Evolutionary conservation across 345 rosid species (phyloP).

Genomic region (Sisymbrium altissimum): DNA sequence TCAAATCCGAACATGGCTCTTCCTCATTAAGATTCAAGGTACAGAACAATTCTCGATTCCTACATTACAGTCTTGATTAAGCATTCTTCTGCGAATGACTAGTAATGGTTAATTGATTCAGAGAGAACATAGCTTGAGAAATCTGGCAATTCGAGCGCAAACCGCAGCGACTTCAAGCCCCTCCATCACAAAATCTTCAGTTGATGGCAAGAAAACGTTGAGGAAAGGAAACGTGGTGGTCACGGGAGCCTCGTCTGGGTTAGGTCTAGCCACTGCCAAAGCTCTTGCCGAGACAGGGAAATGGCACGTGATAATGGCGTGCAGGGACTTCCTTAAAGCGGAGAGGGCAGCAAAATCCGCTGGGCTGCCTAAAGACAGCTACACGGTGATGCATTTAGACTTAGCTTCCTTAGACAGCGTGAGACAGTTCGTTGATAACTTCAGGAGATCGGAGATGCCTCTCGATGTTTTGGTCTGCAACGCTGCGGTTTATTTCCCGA

Average conservation of each 20-base stretch:
- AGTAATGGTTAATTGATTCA: background rate
- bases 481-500: slow-evolving; percentile 94
- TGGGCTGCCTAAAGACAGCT: slow-evolving; percentile 77
- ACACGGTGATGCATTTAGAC: slow-evolving; percentile 88
- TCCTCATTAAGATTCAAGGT: slow-evolving; percentile 71
- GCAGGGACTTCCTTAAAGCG: slow-evolving; percentile 53
- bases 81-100: background rate
- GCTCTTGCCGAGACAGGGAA: slow-evolving; percentile 87
- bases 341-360: slow-evolving; percentile 30
- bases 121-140: slow-evolving; percentile 54
- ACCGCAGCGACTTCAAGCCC: slow-evolving; percentile 60
- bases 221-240: slow-evolving; percentile 74
- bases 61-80: background rate
- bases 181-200: slow-evolving; percentile 39
- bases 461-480: slow-evolving; percentile 94
- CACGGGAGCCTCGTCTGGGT: slow-evolving; percentile 92
- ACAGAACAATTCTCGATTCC: background rate
- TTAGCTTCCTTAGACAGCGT: slow-evolving; percentile 90
- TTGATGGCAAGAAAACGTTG: slow-evolving; percentile 72
- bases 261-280: slow-evolving; percentile 90
- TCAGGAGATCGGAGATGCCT: slow-evolving; percentile 62
- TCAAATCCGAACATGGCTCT: slow-evolving; percentile 51
- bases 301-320: slow-evolving; percentile 95
- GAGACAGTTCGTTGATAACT: slow-evolving; percentile 79
- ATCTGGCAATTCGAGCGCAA: slow-evolving; percentile 60